Percentiles rank a stretch among this genome's conserved stretches.
These are phyloP conservation scores for Biscogniauxia mediterranea DNA, from an alignment of 2,329 filamentous ascomycete species.

Conservation along the genomic window DNA sequence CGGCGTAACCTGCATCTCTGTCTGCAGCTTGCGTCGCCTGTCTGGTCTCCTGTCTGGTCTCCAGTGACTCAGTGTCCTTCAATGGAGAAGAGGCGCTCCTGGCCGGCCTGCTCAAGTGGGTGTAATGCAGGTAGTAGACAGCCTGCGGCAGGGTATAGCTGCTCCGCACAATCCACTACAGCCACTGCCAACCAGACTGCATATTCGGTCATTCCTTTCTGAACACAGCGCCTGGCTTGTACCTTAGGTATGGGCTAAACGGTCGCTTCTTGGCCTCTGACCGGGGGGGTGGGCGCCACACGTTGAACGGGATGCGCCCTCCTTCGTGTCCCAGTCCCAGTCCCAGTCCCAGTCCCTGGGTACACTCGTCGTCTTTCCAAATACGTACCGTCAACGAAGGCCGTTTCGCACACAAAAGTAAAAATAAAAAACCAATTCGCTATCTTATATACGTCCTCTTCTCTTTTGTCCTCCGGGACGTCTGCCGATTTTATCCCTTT, in stretches of 20 bases:
- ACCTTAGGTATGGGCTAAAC: conserved; percentile 14
- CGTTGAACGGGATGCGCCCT: conserved; percentile 23
- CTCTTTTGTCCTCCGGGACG: conserved; percentile 22
- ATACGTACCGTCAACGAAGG: conserved; percentile 21
- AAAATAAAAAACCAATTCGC: conserved; percentile 19
- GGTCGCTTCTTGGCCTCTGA: conserved; percentile 25
- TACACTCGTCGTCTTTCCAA: conserved; percentile 25
- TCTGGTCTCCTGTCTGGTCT: background rate
- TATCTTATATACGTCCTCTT: conserved; percentile 29
- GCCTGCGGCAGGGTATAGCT: conserved; percentile 6
- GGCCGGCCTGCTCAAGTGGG: conserved; percentile 14
- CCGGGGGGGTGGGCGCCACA: conserved; percentile 37
- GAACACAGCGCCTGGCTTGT: conserved; percentile 20
- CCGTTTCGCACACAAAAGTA: conserved; percentile 23
- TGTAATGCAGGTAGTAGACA: background rate
- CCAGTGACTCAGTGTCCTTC: background rate
- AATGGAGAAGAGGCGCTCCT: conserved; percentile 6
- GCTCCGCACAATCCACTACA: conserved; percentile 27
- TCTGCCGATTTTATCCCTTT: conserved; percentile 23
- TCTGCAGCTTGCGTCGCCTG: background rate
- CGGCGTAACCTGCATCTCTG: background rate
- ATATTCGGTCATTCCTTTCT: conserved; percentile 33
- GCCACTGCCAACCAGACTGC: conserved; percentile 33
- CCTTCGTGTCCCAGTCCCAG: conserved; percentile 20
- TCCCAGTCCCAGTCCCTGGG: conserved; percentile 20